A percentile compares a stretch with the other conserved stretches of the same genome.
Evolutionary conservation across 2,329 filamentous ascomycete genomes (phyloP).

Genomic region (Hymenoscyphus occultus): DNA sequence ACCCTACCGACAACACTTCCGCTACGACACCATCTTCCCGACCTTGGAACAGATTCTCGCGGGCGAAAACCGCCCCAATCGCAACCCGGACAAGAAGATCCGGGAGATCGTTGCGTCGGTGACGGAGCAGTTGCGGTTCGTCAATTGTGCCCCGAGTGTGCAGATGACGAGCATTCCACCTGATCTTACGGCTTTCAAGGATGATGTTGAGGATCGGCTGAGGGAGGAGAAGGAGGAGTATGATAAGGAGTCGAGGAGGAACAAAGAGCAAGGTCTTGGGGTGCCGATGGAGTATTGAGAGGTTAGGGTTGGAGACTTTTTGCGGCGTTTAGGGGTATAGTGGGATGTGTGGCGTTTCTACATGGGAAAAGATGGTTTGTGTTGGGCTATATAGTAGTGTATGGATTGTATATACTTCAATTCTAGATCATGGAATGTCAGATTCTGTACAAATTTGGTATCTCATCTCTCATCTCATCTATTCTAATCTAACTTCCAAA

Average conservation of each 20-base stretch:
- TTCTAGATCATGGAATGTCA: background rate
- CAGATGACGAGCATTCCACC: conserved; percentile 79
- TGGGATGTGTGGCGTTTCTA: background rate
- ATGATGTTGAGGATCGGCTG: conserved; percentile 65
- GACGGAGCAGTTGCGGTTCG: conserved; percentile 80
- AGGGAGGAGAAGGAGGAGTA: conserved; percentile 62
- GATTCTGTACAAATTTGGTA: background rate
- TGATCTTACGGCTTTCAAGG: conserved; percentile 65
- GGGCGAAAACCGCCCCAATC: conserved; percentile 66
- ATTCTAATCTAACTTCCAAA: background rate
- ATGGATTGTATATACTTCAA: background rate
- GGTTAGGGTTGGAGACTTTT: background rate
- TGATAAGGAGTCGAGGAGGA: conserved; percentile 51
- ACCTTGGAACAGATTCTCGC: conserved; percentile 67
- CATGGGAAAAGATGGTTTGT: background rate
- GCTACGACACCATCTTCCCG: conserved; percentile 82
- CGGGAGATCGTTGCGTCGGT: conserved; percentile 74
- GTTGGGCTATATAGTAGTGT: background rate
- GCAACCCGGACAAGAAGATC: conserved; percentile 74
- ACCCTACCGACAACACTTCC: conserved; percentile 85
- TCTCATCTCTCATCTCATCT: background rate
- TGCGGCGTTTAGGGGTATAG: background rate
- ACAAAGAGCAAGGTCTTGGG: conserved; percentile 56
- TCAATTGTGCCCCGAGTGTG: conserved; percentile 81
- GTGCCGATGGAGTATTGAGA: conserved; percentile 51